Percentiles rank a stretch among this genome's conserved stretches.
phyloP scores from a whole-genome alignment of 1,139 yeast genomes.

The Nakaseomyces kungkrabaensis region DNA sequence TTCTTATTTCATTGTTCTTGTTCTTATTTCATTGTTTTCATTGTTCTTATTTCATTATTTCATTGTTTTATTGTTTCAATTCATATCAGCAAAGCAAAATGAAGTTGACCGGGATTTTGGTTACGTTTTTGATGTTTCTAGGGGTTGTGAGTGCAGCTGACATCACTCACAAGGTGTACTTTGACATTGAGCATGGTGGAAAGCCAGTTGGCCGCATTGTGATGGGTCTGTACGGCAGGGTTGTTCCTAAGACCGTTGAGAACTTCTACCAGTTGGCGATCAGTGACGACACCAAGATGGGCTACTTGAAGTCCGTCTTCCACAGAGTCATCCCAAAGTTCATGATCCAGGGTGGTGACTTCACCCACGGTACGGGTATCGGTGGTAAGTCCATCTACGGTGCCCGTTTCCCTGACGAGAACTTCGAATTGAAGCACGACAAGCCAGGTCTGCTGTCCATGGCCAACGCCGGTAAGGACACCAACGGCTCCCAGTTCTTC shows the following conservation, averaged over 20 bases:
- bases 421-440: slow-evolving; percentile 53
- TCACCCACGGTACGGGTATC: slow-evolving; percentile 56
- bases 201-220: slow-evolving; percentile 52
- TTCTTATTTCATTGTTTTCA: neutral
- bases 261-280: slow-evolving; percentile 60
- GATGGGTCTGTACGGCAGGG: slow-evolving; percentile 61
- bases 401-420: slow-evolving; percentile 58
- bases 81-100: neutral
- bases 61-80: neutral
- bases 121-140: neutral
- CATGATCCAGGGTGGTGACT: slow-evolving; percentile 81
- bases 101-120: neutral
- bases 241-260: slow-evolving; percentile 65
- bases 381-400: slow-evolving; percentile 76
- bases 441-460: slow-evolving; percentile 62
- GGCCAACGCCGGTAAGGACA: slow-evolving; percentile 76
- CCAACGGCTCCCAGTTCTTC: slow-evolving; percentile 75
- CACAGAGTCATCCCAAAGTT: slow-evolving; percentile 69
- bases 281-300: slow-evolving; percentile 36
- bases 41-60: too few relatives aligned
- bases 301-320: slow-evolving; percentile 53
- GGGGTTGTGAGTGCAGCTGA: slow-evolving; percentile 21
- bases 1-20: neutral
- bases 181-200: slow-evolving; percentile 52
- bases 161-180: slow-evolving; percentile 51